These are phyloP conservation scores for Penicillium robsamsonii DNA, from an alignment of 495 filamentous ascomycete genomes.

Conservation along the genomic window DNA sequence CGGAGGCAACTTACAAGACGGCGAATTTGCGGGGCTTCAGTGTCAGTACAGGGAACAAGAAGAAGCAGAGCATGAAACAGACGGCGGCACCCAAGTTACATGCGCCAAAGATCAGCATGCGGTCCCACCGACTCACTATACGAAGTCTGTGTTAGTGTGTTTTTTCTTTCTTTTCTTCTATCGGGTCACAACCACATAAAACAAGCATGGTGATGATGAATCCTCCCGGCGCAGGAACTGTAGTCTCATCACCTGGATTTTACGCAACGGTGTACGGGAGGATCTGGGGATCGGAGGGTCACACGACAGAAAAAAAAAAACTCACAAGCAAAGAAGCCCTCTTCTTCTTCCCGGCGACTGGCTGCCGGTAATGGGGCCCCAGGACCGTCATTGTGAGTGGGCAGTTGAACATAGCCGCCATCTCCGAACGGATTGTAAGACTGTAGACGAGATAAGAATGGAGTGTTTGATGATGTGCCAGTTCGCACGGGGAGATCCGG, in stretches of 20 bases:
- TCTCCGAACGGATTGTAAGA: conserved; percentile 86
- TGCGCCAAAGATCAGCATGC: conserved; percentile 83
- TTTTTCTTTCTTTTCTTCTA: conserved; percentile 10
- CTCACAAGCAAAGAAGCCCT: conserved; percentile 95
- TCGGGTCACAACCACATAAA: conserved; percentile 21
- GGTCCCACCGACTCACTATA: conserved; percentile 96
- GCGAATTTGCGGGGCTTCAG: conserved; percentile 89
- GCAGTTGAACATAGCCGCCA: conserved; percentile 87
- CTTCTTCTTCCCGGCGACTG: conserved; percentile 86
- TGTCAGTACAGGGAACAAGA: conserved; percentile 76
- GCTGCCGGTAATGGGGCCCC: conserved; percentile 86
- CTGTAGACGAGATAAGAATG: conserved; percentile 77
- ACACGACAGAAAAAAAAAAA: conserved; percentile 34
- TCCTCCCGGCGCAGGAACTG: conserved; percentile 43
- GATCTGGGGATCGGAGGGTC: conserved; percentile 27
- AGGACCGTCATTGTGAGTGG: conserved; percentile 70
- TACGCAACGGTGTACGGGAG: conserved; percentile 14
- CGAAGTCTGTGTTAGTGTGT: conserved; percentile 24
- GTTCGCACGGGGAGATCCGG: conserved; percentile 77
- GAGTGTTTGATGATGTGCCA: conserved; percentile 62
- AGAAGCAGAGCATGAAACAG: conserved; percentile 91
- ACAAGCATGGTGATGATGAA: conserved; percentile 27
- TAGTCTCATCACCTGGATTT: conserved; percentile 38
- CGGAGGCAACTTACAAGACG: conserved; percentile 73
- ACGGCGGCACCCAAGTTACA: conserved; percentile 88